phyloP scores from a whole-genome alignment of 108 stramenopile genomes.

The Pseudonitzschia multiseries region DNA sequence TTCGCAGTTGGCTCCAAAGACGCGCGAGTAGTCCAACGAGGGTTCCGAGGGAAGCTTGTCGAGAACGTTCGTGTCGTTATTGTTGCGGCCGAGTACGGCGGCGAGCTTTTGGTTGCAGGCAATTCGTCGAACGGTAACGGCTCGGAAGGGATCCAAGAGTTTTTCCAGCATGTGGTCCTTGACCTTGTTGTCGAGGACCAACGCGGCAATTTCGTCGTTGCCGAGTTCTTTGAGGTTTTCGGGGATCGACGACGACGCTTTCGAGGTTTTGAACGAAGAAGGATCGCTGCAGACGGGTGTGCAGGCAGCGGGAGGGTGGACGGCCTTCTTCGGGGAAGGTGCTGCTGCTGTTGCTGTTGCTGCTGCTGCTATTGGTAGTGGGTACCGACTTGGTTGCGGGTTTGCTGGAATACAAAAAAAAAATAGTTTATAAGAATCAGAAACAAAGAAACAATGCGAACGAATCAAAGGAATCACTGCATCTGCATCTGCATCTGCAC shows the following conservation, averaged over 20 bases:
- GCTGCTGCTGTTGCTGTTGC: no score
- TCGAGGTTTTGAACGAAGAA: slow-evolving; percentile 43
- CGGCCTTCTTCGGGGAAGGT: slow-evolving; percentile 30
- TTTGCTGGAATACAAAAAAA: not conserved
- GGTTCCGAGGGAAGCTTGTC: slow-evolving; percentile 68
- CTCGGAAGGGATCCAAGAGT: slow-evolving; percentile 85
- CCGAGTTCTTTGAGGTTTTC: slow-evolving; percentile 52
- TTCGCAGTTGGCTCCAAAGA: slow-evolving; percentile 97
- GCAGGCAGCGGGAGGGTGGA: slow-evolving; percentile 65
- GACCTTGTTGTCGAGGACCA: slow-evolving; percentile 75
- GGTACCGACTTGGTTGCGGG: not conserved
- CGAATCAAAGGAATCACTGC: not conserved
- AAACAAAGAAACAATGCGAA: not conserved
- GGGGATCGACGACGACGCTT: slow-evolving; percentile 12
- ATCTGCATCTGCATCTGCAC: no score
- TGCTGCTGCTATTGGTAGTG: not conserved
- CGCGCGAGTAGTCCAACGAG: slow-evolving; percentile 85
- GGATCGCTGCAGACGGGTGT: slow-evolving; percentile 80
- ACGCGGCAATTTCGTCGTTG: slow-evolving; percentile 70
- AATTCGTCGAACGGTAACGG: slow-evolving; percentile 88
- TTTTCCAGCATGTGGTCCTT: slow-evolving; percentile 97
- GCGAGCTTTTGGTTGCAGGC: slow-evolving; percentile 65
- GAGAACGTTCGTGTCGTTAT: slow-evolving; percentile 31
- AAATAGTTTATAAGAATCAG: not conserved
- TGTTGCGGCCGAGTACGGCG: slow-evolving; percentile 40